Evolutionary conservation across 768 basidiomycete genomes (phyloP).

Genomic region (Xerocomellus amylosporus): DNA sequence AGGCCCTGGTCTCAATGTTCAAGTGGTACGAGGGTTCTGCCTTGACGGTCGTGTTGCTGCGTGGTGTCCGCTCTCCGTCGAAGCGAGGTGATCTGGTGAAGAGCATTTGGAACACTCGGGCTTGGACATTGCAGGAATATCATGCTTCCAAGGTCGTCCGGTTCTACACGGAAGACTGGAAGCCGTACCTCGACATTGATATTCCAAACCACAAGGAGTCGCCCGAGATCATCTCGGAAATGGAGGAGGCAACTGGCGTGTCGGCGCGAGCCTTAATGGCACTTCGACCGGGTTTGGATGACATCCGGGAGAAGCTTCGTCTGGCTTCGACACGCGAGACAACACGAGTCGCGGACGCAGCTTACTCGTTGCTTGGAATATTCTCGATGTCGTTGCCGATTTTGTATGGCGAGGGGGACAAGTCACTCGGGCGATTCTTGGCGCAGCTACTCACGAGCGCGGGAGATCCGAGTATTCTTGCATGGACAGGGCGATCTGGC

Average conservation of each 20-base stretch:
- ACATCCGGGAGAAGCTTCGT: not conserved
- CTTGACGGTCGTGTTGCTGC: not conserved
- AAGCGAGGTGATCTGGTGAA: not conserved
- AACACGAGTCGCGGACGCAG: not conserved
- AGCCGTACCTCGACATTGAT: not conserved
- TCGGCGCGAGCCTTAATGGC: not conserved
- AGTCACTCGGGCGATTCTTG: not conserved
- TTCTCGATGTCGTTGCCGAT: not conserved
- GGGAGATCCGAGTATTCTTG: not conserved
- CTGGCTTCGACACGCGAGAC: slow-evolving; percentile 3
- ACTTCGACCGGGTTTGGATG: not conserved
- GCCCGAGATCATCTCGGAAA: not conserved
- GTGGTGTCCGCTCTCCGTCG: not conserved
- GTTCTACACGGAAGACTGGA: not conserved
- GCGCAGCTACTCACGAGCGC: not conserved
- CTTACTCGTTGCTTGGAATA: not conserved
- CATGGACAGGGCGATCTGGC: not conserved
- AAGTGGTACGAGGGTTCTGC: not conserved
- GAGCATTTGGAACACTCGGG: not conserved
- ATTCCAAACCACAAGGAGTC: not conserved
- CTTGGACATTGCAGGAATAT: not conserved
- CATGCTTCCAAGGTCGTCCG: not conserved
- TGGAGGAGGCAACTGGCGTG: not conserved
- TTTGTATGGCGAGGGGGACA: not conserved
- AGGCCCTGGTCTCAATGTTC: not conserved